Evolutionary conservation across 163 green algal genomes (phyloP).

Genomic region (Volvox carteri): DNA sequence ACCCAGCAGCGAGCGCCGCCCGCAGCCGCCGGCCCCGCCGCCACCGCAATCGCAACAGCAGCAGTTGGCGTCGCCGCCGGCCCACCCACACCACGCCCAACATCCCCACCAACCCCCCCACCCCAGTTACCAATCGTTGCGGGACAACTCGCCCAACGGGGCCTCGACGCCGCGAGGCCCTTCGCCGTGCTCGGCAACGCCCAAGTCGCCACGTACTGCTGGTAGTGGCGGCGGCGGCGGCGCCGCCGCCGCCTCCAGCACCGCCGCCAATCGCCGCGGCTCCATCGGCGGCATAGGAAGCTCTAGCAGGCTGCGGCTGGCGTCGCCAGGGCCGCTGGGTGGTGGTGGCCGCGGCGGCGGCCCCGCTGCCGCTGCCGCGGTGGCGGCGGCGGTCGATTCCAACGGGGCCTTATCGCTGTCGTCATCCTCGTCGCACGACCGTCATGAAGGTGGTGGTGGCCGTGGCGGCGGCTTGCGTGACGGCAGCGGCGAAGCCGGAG

Average conservation of each 20-base stretch:
- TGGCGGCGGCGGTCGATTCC: background rate
- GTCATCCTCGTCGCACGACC: background rate
- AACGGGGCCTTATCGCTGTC: background rate
- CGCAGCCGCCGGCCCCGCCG: background rate
- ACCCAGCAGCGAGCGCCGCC: background rate
- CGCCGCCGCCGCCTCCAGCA: background rate
- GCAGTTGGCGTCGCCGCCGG: background rate
- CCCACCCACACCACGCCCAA: background rate
- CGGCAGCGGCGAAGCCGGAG: background rate
- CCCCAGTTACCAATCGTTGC: background rate
- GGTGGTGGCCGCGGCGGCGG: background rate
- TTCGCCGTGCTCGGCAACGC: background rate
- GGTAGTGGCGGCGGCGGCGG: background rate
- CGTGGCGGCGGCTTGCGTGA: background rate
- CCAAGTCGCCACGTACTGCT: constrained; percentile 1
- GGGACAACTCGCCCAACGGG: no score
- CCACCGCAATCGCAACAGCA: background rate
- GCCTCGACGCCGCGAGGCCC: background rate
- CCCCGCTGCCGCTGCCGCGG: background rate
- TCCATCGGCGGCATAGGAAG: background rate
- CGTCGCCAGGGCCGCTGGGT: background rate
- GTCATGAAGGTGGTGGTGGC: background rate
- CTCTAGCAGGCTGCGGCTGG: constrained; percentile 7
- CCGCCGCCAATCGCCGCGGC: background rate
- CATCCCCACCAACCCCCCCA: background rate